These are phyloP conservation scores for Candida pseudofarinosa DNA, from an alignment of 805 yeast species.

Conservation along the genomic window DNA sequence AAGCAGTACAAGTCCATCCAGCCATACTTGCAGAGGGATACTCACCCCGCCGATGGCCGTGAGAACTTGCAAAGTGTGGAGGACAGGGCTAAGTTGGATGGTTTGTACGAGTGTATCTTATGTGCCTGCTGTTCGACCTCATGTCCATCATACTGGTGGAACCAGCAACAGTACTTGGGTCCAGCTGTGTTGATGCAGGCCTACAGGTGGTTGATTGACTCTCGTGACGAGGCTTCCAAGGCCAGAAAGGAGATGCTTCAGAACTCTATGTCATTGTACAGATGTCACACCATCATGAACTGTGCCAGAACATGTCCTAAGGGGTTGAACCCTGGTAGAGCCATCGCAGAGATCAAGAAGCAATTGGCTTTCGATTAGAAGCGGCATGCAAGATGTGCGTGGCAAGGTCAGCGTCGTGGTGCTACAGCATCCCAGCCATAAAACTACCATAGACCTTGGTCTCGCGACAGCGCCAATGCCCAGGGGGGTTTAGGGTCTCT, in stretches of 20 bases:
- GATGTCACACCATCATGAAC: constrained; percentile 99
- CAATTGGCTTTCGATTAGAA: constrained; percentile 72
- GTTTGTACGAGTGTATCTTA: constrained; percentile 93
- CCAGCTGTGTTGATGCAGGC: constrained; percentile 99
- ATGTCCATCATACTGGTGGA: constrained; percentile 99
- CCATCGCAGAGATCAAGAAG: constrained; percentile 96
- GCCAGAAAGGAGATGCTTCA: constrained; percentile 85
- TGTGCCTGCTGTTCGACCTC: constrained; percentile 99
- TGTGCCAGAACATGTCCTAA: constrained; percentile 98
- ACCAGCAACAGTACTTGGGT: constrained; percentile 96
- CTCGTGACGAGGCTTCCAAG: constrained; percentile 87
- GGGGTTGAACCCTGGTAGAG: constrained; percentile 96
- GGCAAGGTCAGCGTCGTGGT: background rate
- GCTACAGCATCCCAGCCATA: background rate
- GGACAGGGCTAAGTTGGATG: constrained; percentile 95
- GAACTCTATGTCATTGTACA: constrained; percentile 94
- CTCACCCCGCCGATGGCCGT: constrained; percentile 81
- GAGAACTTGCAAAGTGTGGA: constrained; percentile 88
- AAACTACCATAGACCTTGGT: background rate
- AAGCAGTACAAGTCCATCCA: constrained; percentile 97
- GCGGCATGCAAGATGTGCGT: background rate
- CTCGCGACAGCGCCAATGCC: too few species aligned
- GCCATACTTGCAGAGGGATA: constrained; percentile 87
- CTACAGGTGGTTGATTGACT: constrained; percentile 96
- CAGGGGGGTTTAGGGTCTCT: too few species aligned